Evolutionary conservation across 2,329 filamentous ascomycete species (phyloP).

Genomic region (Neopestalotiopsis rosae): DNA sequence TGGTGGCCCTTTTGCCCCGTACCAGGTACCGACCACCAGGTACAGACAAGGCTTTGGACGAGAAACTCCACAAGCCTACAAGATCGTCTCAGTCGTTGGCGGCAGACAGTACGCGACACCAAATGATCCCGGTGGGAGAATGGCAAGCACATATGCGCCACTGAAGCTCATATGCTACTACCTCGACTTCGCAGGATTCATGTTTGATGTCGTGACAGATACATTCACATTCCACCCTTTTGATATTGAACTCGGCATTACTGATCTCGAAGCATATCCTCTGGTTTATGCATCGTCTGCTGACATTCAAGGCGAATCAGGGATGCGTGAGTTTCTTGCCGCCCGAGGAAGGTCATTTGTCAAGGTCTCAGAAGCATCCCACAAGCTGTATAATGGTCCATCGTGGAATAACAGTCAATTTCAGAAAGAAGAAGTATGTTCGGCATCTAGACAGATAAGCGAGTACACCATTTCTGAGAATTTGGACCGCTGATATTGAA

Average conservation of each 20-base stretch:
- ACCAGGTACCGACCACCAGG: too few species aligned
- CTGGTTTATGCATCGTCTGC: slow-evolving; percentile 20
- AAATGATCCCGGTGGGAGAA: not conserved
- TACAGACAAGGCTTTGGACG: not conserved
- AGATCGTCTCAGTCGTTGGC: not conserved
- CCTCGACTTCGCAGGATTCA: slow-evolving; percentile 32
- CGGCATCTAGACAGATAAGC: too few species aligned
- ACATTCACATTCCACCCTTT: slow-evolving; percentile 33
- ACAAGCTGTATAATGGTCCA: slow-evolving; percentile 35
- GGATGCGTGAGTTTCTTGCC: slow-evolving; percentile 15
- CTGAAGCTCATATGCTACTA: slow-evolving; percentile 29
- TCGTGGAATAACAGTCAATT: not conserved
- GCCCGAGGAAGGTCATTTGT: slow-evolving; percentile 26
- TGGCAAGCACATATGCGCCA: slow-evolving; percentile 2
- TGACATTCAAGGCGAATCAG: not conserved
- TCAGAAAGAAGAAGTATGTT: slow-evolving; percentile 6
- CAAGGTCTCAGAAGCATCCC: slow-evolving; percentile 27
- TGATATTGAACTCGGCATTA: slow-evolving; percentile 30
- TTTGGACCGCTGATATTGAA: too few species aligned
- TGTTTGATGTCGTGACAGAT: slow-evolving; percentile 26
- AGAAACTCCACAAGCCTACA: slow-evolving; percentile 17
- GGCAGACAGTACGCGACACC: not conserved
- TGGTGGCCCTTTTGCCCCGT: too few species aligned
- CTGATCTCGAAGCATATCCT: slow-evolving; percentile 32
- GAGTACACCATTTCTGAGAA: too few species aligned